These are phyloP conservation scores for Cutaneotrichosporon sp. DNA, from an alignment of 1,284 basidiomycete genomes.

Conservation along the genomic window DNA sequence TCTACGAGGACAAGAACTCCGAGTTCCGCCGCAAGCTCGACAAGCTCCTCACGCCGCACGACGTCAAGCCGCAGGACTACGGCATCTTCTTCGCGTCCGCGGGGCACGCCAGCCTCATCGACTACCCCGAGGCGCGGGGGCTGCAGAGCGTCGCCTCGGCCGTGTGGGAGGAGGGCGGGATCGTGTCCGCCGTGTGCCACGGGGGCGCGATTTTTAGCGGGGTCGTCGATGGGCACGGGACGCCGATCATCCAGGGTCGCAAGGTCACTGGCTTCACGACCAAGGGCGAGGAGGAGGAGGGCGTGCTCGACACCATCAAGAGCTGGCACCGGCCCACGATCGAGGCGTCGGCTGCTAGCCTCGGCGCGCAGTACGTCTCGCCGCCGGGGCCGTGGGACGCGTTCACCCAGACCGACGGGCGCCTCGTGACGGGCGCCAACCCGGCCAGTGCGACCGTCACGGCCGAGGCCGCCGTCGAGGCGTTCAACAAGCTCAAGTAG, in stretches of 20 bases:
- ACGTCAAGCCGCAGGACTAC: slow-evolving; percentile 18
- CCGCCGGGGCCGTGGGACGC: slow-evolving; percentile 23
- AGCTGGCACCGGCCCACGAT: slow-evolving; percentile 24
- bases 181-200: slow-evolving; percentile 28
- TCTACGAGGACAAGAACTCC: slow-evolving; percentile 23
- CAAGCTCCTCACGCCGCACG: slow-evolving; percentile 19
- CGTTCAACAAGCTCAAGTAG: slow-evolving; percentile 18
- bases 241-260: slow-evolving; percentile 22
- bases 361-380: slow-evolving; percentile 21
- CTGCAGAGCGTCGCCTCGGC: slow-evolving; percentile 23
- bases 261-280: slow-evolving; percentile 28
- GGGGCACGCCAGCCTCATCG: slow-evolving; percentile 28
- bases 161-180: slow-evolving; percentile 23
- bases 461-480: slow-evolving; percentile 22
- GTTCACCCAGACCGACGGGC: slow-evolving; percentile 24
- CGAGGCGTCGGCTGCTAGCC: slow-evolving; percentile 15
- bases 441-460: slow-evolving; percentile 19
- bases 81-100: slow-evolving; percentile 31
- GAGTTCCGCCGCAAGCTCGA: slow-evolving; percentile 27
- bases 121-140: slow-evolving; percentile 21
- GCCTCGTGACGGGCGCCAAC: slow-evolving; percentile 27
- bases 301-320: slow-evolving; percentile 23
- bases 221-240: slow-evolving; percentile 3
- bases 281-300: slow-evolving; percentile 25
- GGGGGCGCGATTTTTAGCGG: slow-evolving; percentile 21